phyloP scores from a whole-genome alignment of 2,329 filamentous ascomycete species.

The Phaeosphaeriaceae sp. region DNA sequence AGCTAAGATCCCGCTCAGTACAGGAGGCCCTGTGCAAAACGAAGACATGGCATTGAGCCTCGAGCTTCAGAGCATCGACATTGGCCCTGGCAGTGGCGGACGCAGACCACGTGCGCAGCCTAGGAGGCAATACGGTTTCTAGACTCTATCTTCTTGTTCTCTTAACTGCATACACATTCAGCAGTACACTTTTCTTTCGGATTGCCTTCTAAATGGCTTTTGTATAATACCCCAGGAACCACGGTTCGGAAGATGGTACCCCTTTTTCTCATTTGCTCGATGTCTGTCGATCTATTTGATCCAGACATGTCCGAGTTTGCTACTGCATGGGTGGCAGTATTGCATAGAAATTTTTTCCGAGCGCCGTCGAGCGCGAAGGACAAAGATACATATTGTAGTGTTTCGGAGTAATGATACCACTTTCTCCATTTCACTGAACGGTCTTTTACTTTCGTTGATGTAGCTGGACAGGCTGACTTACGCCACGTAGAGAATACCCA shows the following conservation, averaged over 20 bases:
- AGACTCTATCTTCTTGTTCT: neutral
- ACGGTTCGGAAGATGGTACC: neutral
- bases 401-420: neutral
- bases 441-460: too few relatives aligned
- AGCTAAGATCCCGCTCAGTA: constrained; percentile 70
- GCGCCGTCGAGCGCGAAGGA: constrained; percentile 2
- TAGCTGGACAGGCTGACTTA: too few relatives aligned
- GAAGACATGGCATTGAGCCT: constrained; percentile 69
- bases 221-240: neutral
- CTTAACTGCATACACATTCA: neutral
- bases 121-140: constrained; percentile 7
- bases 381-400: neutral
- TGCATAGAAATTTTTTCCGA: constrained; percentile 3
- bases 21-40: constrained; percentile 24
- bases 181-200: neutral
- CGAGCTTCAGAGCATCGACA: constrained; percentile 68
- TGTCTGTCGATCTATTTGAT: constrained; percentile 6
- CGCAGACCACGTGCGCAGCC: constrained; percentile 3
- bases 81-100: constrained; percentile 45
- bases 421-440: neutral
- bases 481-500: too few relatives aligned
- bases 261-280: constrained; percentile 4
- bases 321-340: neutral
- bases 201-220: neutral
- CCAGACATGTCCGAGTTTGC: constrained; percentile 10